Evolutionary conservation across 805 yeast species (phyloP).

Genomic region (Pichia exigua): DNA sequence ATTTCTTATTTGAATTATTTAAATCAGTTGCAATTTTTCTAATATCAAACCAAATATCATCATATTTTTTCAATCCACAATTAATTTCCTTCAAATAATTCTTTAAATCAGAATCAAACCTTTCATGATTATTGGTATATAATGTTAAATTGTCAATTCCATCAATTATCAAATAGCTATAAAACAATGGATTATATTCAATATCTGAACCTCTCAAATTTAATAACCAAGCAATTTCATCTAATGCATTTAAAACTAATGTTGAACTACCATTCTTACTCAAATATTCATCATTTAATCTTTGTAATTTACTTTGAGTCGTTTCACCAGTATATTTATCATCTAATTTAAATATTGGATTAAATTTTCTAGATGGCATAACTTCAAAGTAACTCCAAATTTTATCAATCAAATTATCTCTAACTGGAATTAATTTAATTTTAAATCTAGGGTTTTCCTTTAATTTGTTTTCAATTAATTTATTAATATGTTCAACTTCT

Average conservation of each 20-base stretch:
- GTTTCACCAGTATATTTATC: conserved; percentile 58
- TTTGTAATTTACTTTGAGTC: conserved; percentile 47
- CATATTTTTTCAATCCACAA: conserved; percentile 38
- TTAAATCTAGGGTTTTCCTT: conserved; percentile 23
- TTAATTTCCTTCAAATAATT: conserved; percentile 35
- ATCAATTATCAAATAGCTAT: conserved; percentile 41
- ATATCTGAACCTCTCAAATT: conserved; percentile 62
- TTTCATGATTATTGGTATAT: conserved; percentile 34
- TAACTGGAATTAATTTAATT: conserved; percentile 37
- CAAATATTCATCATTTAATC: conserved; percentile 33
- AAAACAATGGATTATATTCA: conserved; percentile 48
- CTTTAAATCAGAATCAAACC: conserved; percentile 31
- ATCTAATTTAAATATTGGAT: conserved; percentile 43
- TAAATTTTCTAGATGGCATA: conserved; percentile 48
- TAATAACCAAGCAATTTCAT: conserved; percentile 87
- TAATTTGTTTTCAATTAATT: conserved; percentile 25
- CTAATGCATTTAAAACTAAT: conserved; percentile 45
- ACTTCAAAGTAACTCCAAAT: conserved; percentile 53
- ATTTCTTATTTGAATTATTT: conserved; percentile 18
- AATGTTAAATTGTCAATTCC: conserved; percentile 29
- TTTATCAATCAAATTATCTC: conserved; percentile 39
- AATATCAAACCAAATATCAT: conserved; percentile 38
- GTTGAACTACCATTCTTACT: conserved; percentile 23
- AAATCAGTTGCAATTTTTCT: conserved; percentile 28
- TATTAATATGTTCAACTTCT: conserved; percentile 28